Conservation (phyloP, 495 filamentous ascomycete genomes). For the Aspergillus bridgeri region DNA sequence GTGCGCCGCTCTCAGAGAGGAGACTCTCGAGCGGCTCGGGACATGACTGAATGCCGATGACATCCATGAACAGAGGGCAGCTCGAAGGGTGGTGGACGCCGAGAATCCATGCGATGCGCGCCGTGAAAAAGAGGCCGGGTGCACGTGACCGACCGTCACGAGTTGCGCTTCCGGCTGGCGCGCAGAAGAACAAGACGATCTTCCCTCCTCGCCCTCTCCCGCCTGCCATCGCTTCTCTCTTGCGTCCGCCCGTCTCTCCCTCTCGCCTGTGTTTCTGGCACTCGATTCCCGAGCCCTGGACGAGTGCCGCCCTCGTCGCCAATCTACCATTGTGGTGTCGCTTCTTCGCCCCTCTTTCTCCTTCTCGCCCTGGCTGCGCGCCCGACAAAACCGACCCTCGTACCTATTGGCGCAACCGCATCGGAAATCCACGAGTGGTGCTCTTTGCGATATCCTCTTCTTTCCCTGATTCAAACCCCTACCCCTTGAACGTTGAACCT, state of each 20-base stretch:
- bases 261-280: not conserved
- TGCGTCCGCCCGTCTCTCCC: conserved; percentile 4
- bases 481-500: not conserved
- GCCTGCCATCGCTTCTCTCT: conserved; percentile 9
- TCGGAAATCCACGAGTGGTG: conserved; percentile 22
- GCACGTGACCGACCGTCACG: conserved; percentile 44
- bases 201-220: conserved; percentile 18
- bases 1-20: conserved; percentile 36
- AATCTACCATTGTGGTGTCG: conserved; percentile 19
- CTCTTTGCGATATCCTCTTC: not conserved
- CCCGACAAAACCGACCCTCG: conserved; percentile 25
- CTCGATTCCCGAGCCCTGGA: not conserved
- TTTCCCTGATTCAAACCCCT: not conserved
- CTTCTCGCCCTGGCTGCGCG: conserved; percentile 29
- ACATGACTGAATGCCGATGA: conserved; percentile 46
- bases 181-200: conserved; percentile 25
- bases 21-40: conserved; percentile 38
- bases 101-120: not conserved
- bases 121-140: conserved; percentile 27
- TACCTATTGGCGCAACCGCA: conserved; percentile 35
- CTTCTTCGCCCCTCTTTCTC: conserved; percentile 11
- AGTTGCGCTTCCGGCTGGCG: conserved; percentile 37
- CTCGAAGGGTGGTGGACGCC: not conserved
- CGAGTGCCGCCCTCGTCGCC: not conserved
- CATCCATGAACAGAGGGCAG: conserved; percentile 41